Base-by-base conservation (phyloP, 257 asterid genomes). In the Jaltomata sinuosa region DNA sequence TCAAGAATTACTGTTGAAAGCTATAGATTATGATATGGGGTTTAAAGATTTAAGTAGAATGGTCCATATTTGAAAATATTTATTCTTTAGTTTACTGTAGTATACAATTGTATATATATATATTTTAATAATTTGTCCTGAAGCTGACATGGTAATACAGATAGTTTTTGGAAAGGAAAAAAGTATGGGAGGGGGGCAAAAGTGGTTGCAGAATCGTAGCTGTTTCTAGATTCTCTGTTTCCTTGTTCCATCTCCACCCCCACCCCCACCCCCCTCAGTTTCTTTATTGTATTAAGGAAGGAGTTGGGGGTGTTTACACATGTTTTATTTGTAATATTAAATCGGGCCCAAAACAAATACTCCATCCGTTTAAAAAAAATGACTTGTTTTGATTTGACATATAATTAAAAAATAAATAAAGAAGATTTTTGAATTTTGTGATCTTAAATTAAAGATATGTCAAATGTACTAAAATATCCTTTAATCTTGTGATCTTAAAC, bases 181-280 rank as follows among this genome's bases (percentile, higher is more conserved):
- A 47, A 47, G 61, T 18, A 47, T 27, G 82, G 62, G 84, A 82
- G 64, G 62, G 59, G 86, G 83, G 69, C 90, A 68, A 86, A 64
- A 49, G 80, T 38, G 64, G 84, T 80, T 74, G 84, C 85, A 80
- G 61, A 76, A 54, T 84, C 65, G 76, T 38, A 68, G 83, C 85
- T 84, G 80, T 64, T 52, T 19, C 57, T 34, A 85, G 90, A 87
- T 87, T 87, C 90, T 71, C 87, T 83, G 84, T 59, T 80, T 22
- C 25, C 38, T 8, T 81, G 82, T 79, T 52, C 67, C 38, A 68
- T 27, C 52, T 50, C 45, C 5, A 8, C 3, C 1, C 22, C 1
- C 52, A 15, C 3, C 0, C 15, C 3, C 11, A 6, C 25, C 11
- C 11, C 61, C 25, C 32, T 45, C 34, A 14, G 0, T 12, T 40